Evolutionary conservation across 2,329 filamentous ascomycete species (phyloP).

Genomic region (Graphilbum fragrans): DNA sequence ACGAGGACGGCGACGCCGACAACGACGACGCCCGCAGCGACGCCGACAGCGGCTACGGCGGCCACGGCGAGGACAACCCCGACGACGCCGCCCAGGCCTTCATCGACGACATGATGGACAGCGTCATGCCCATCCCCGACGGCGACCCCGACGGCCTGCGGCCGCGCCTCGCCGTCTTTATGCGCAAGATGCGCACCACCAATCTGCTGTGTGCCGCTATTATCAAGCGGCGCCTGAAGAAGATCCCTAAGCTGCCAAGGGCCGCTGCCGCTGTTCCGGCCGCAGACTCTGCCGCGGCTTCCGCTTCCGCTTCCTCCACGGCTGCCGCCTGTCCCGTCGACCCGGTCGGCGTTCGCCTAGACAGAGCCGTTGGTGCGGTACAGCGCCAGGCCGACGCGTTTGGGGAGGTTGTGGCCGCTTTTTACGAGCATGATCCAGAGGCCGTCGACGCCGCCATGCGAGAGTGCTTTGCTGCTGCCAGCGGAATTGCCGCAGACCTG

Average conservation of each 20-base stretch:
- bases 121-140: slow-evolving; percentile 46
- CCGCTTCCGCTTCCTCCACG: no score
- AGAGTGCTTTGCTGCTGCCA: slow-evolving; percentile 47
- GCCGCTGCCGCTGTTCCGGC: background rate
- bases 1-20: slow-evolving; percentile 33
- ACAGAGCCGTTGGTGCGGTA: slow-evolving; percentile 44
- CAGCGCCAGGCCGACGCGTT: slow-evolving; percentile 52
- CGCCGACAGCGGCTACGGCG: slow-evolving; percentile 24
- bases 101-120: slow-evolving; percentile 57
- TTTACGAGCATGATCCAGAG: slow-evolving; percentile 55
- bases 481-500: slow-evolving; percentile 41
- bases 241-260: slow-evolving; percentile 31
- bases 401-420: slow-evolving; percentile 56
- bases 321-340: no score
- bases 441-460: slow-evolving; percentile 48
- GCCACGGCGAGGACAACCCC: slow-evolving; percentile 14
- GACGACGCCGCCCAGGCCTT: slow-evolving; percentile 37
- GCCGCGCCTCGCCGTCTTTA: slow-evolving; percentile 49
- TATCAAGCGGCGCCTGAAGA: slow-evolving; percentile 56
- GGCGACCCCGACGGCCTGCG: slow-evolving; percentile 53
- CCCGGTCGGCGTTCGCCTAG: slow-evolving; percentile 24
- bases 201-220: slow-evolving; percentile 58
- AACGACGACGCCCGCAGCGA: slow-evolving; percentile 26
- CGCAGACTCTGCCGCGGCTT: background rate
- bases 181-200: slow-evolving; percentile 55